Percentiles rank a stretch among this genome's conserved stretches.
Conservation (phyloP, 2,329 filamentous ascomycete species). For the Lithohypha guttulata region DNA sequence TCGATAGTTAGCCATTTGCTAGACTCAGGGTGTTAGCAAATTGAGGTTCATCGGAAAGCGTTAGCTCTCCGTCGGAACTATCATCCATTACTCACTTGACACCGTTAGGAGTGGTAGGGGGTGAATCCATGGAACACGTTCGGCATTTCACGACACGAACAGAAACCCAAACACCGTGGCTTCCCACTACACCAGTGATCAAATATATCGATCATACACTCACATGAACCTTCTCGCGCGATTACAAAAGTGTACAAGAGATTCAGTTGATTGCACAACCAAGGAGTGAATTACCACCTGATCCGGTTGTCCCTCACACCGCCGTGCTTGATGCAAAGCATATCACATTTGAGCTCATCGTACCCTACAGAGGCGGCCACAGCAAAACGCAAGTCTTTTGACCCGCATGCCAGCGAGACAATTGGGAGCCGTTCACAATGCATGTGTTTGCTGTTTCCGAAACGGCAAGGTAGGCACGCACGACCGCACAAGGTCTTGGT, state of each 20-base stretch:
- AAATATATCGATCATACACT: not conserved
- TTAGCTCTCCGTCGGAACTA: no score
- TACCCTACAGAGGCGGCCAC: no score
- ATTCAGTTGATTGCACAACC: not conserved
- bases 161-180: no score
- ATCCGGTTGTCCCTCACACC: not conserved
- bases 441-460: not conserved
- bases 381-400: no score
- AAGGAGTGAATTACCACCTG: not conserved
- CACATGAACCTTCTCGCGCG: no score
- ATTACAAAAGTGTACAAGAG: not conserved
- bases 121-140: no score
- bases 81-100: no score
- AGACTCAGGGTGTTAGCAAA: no score
- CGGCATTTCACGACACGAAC: no score
- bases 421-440: not conserved
- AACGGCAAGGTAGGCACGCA: not conserved
- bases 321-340: not conserved
- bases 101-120: no score
- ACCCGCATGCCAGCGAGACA: not conserved
- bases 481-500: not conserved
- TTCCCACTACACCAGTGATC: not conserved
- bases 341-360: not conserved
- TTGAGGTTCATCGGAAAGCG: no score
- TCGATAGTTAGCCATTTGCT: not conserved